A percentile compares a stretch with the other conserved stretches of the same genome.
Evolutionary conservation across 2,329 filamentous ascomycete genomes (phyloP).

Genomic region (Paraphoma chrysanthemicola): DNA sequence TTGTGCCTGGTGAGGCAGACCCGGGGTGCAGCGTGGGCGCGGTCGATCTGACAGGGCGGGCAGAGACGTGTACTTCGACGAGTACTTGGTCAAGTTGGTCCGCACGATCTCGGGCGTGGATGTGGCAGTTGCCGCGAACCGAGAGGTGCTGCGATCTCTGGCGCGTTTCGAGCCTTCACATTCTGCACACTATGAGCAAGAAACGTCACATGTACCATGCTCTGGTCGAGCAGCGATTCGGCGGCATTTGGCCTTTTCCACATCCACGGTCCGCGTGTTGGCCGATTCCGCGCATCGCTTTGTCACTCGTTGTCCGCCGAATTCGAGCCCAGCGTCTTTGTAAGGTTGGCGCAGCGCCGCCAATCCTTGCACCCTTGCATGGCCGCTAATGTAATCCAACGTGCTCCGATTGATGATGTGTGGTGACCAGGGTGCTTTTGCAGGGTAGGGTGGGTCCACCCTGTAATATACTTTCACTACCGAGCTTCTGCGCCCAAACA

Average conservation of each 20-base stretch:
- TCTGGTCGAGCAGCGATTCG: conserved; percentile 18
- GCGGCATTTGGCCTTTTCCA: conserved; percentile 18
- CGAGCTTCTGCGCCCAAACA: conserved; percentile 22
- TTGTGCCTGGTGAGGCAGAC: conserved; percentile 5
- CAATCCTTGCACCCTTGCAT: conserved; percentile 38
- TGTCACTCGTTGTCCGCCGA: conserved; percentile 35
- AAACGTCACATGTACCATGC: conserved; percentile 26
- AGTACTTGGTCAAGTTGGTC: conserved; percentile 14
- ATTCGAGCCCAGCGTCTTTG: conserved; percentile 41
- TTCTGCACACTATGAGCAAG: conserved; percentile 19
- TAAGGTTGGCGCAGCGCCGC: conserved; percentile 45
- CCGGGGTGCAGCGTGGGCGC: background rate
- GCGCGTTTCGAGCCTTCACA: conserved; percentile 7
- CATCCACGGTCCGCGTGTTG: conserved; percentile 35
- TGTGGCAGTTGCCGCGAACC: conserved; percentile 21
- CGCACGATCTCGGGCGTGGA: conserved; percentile 30
- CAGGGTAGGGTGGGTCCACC: conserved; percentile 23
- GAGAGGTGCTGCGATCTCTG: conserved; percentile 17
- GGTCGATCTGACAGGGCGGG: background rate
- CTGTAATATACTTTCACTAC: conserved; percentile 41
- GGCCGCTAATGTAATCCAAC: conserved; percentile 43
- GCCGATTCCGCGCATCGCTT: conserved; percentile 42
- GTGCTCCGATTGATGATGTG: conserved; percentile 41
- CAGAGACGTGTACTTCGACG: conserved; percentile 2
- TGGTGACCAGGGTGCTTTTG: conserved; percentile 37